These are phyloP conservation scores for Plantago lanceolata DNA, from an alignment of 305 asterid species.

Conservation along the genomic window DNA sequence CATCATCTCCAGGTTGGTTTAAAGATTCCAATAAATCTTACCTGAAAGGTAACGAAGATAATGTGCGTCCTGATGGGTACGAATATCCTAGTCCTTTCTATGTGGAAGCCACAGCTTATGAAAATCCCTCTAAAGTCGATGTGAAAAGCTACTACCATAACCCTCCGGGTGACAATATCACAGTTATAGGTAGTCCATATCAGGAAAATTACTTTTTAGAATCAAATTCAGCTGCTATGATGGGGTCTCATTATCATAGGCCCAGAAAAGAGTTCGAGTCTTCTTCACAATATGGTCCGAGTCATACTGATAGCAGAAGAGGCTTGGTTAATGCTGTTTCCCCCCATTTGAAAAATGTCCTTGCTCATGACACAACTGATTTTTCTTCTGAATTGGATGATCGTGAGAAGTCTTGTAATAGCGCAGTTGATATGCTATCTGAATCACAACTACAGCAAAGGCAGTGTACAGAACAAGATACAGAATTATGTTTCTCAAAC, in stretches of 20 bases:
- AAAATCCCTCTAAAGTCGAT: slow-evolving; percentile 30
- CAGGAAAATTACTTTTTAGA: slow-evolving; percentile 21
- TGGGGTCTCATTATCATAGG: slow-evolving; percentile 31
- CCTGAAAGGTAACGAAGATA: slow-evolving; percentile 23
- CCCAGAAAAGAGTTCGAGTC: slow-evolving; percentile 33
- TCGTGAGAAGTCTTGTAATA: slow-evolving; percentile 24
- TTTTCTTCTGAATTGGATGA: slow-evolving; percentile 28
- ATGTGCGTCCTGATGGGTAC: slow-evolving; percentile 28
- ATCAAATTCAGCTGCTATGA: slow-evolving; percentile 25
- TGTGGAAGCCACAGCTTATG: slow-evolving; percentile 32
- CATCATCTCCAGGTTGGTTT: slow-evolving; percentile 35
- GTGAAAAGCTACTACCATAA: slow-evolving; percentile 33
- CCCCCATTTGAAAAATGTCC: slow-evolving; percentile 31
- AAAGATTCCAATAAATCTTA: slow-evolving; percentile 35
- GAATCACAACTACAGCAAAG: neutral
- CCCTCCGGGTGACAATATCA: slow-evolving; percentile 30
- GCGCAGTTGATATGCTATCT: slow-evolving; percentile 22
- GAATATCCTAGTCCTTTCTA: slow-evolving; percentile 25
- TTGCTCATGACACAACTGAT: slow-evolving; percentile 27
- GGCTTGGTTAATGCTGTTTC: slow-evolving; percentile 20
- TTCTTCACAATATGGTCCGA: slow-evolving; percentile 32
- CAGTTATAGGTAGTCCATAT: slow-evolving; percentile 28
- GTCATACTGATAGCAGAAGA: slow-evolving; percentile 23
- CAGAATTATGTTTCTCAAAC: slow-evolving; percentile 22
- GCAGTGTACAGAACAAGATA: slow-evolving; percentile 26